phyloP scores from a whole-genome alignment of 208 protist genomes.

The Willaertia magna region DNA sequence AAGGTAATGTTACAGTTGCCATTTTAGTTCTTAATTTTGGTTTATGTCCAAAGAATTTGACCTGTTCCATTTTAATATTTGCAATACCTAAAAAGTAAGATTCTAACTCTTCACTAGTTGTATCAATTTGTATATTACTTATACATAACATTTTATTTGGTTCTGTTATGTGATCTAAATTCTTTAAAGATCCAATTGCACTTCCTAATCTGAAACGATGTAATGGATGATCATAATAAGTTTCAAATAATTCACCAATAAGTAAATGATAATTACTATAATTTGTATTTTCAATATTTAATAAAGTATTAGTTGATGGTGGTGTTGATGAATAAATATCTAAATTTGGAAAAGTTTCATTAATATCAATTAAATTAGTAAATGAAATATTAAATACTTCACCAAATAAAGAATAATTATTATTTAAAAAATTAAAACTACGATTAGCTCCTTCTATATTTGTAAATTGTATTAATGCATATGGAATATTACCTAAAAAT shows the following conservation, averaged over 20 bases:
- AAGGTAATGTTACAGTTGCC: not conserved
- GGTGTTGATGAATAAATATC: not conserved
- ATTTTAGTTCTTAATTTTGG: not conserved
- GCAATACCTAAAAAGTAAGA: not conserved
- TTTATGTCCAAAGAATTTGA: not conserved
- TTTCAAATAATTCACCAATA: not conserved
- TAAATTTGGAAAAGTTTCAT: not conserved
- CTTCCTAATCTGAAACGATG: not conserved
- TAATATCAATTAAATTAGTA: not conserved
- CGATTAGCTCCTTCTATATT: not conserved
- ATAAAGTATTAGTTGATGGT: not conserved
- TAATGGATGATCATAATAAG: not conserved
- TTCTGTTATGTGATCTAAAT: not conserved
- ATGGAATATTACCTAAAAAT: not conserved
- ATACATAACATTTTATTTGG: not conserved
- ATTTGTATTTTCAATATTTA: not conserved
- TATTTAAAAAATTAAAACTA: not conserved
- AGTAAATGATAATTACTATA: not conserved
- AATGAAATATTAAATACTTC: not conserved
- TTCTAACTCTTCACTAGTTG: not conserved
- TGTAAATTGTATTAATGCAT: not conserved
- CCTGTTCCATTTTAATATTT: not conserved
- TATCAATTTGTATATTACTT: not conserved
- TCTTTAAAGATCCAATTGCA: not conserved
- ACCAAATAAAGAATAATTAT: not conserved